These are phyloP conservation scores for Vitis hybrid DNA, from an alignment of 177 flowering plant genomes.

Conservation along the genomic window DNA sequence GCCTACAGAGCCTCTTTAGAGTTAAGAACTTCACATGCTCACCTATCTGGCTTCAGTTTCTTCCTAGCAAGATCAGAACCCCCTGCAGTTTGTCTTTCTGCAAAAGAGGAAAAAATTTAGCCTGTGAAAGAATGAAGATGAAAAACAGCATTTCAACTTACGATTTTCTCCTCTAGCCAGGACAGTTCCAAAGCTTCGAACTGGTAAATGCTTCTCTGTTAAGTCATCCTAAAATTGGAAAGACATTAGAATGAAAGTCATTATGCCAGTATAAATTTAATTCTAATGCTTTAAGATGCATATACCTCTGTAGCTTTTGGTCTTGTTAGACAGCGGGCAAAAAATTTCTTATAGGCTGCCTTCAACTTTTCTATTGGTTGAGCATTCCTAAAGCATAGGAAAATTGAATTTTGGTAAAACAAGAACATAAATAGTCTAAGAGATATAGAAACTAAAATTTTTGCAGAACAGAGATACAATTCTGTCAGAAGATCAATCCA, in stretches of 20 bases:
- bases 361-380: slow-evolving; percentile 69
- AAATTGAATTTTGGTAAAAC: neutral
- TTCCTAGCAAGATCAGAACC: slow-evolving; percentile 38
- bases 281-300: too few relatives aligned
- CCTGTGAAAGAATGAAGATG: neutral
- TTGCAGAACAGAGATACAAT: too few relatives aligned
- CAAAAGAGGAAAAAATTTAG: slow-evolving; percentile 11
- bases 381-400: slow-evolving; percentile 51
- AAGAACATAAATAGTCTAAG: too few relatives aligned
- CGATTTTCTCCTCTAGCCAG: slow-evolving; percentile 50
- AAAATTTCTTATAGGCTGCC: slow-evolving; percentile 66
- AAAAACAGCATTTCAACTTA: slow-evolving; percentile 25
- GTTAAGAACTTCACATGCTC: slow-evolving; percentile 9
- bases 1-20: too few relatives aligned
- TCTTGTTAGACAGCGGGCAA: slow-evolving; percentile 59
- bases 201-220: slow-evolving; percentile 41
- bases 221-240: slow-evolving; percentile 42
- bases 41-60: slow-evolving; percentile 55
- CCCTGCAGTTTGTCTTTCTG: slow-evolving; percentile 44
- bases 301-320: slow-evolving; percentile 55
- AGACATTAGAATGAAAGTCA: neutral
- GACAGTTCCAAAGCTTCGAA: slow-evolving; percentile 81
- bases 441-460: too few relatives aligned
- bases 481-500: too few relatives aligned
- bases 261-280: too few relatives aligned